Evolutionary conservation across 495 filamentous ascomycete species (phyloP).

Genomic region (Trichoderma asperelloides): DNA sequence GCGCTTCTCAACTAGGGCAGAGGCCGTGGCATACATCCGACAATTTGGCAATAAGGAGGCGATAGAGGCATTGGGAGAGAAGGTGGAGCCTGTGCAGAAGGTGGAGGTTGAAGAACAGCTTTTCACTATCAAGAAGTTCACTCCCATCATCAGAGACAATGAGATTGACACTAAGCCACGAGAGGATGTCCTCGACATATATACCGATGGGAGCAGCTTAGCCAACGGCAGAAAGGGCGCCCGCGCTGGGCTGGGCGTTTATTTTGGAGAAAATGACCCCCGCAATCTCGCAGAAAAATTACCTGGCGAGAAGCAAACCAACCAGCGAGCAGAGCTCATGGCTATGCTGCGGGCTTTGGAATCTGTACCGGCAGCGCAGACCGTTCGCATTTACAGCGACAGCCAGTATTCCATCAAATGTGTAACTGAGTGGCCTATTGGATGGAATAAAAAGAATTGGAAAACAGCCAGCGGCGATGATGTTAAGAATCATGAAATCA

Average conservation of each 20-base stretch:
- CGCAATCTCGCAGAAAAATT: slow-evolving; percentile 83
- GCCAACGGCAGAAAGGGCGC: slow-evolving; percentile 68
- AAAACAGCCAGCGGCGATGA: slow-evolving; percentile 54
- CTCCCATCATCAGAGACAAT: slow-evolving; percentile 38
- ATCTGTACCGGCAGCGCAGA: slow-evolving; percentile 46
- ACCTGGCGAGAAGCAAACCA: slow-evolving; percentile 68
- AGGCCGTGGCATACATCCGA: slow-evolving; percentile 52
- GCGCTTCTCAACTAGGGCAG: slow-evolving; percentile 64
- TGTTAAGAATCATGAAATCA: slow-evolving; percentile 79
- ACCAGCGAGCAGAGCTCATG: slow-evolving; percentile 88
- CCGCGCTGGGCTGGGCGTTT: slow-evolving; percentile 79
- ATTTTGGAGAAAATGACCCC: slow-evolving; percentile 62
- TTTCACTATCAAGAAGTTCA: slow-evolving; percentile 24
- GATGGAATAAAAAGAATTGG: slow-evolving; percentile 78
- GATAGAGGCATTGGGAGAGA: slow-evolving; percentile 42
- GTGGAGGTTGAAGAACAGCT: slow-evolving; percentile 19
- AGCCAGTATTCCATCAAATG: slow-evolving; percentile 78
- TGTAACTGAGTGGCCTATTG: slow-evolving; percentile 72
- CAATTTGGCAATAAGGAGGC: slow-evolving; percentile 43
- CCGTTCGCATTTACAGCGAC: slow-evolving; percentile 16
- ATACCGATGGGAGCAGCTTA: slow-evolving; percentile 80
- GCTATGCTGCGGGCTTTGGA: slow-evolving; percentile 80
- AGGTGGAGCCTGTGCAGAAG: slow-evolving; percentile 22
- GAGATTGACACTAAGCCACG: slow-evolving; percentile 32
- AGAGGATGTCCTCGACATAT: slow-evolving; percentile 57